Base-by-base conservation (phyloP, 371 early-diverging fungal species). In the Paramicrosporidium saccamoebae region DNA sequence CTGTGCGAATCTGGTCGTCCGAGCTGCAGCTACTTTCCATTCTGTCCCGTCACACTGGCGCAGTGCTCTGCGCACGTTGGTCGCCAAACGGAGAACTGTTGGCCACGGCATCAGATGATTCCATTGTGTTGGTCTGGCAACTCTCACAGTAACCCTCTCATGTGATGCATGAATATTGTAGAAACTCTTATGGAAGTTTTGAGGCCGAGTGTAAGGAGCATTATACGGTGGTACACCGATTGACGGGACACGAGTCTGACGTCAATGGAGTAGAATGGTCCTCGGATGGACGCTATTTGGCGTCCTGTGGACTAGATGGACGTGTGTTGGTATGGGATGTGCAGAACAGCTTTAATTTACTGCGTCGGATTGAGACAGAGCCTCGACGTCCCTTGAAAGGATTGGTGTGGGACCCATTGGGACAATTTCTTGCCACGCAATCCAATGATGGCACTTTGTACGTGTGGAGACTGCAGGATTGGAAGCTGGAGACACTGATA, bases 191-290 rank as follows among this genome's bases (percentile, higher is more conserved):
- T n/a, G n/a, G n/a, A n/a, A n/a, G n/a, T n/a, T n/a, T n/a, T n/a
- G n/a, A n/a, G n/a, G n/a, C n/a, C n/a, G n/a, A n/a, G n/a, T n/a
- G n/a, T n/a, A n/a, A n/a, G n/a, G 79, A 79, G 34, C 48, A 50
- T 5, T 86, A 73, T 68, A 45, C 65, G 27, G 58, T 63, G 5
- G 43, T 58, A 12, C 60, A 63, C 23, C 55, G 73, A 23, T 50
- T 86, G n/a, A 48, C 65, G 20, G 81, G 77, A 5, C 88, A 86
- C 33, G 73, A 66, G 27, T 79, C 79, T n/a, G 84, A 84, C 39
- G 79, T 88, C 5, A 58, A 58, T 19, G 79, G 82, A 28, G 35
- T 90, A n/a, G 60, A 75, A 1, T 90, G 92, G 92, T 73, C 88
- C 7, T 59, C 57, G n/a, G 65, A 72, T 23, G 64, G 68, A 31